Evolutionary conservation across 495 filamentous ascomycete genomes (phyloP).

Genomic region (Melanomma pulvis-pyrius): DNA sequence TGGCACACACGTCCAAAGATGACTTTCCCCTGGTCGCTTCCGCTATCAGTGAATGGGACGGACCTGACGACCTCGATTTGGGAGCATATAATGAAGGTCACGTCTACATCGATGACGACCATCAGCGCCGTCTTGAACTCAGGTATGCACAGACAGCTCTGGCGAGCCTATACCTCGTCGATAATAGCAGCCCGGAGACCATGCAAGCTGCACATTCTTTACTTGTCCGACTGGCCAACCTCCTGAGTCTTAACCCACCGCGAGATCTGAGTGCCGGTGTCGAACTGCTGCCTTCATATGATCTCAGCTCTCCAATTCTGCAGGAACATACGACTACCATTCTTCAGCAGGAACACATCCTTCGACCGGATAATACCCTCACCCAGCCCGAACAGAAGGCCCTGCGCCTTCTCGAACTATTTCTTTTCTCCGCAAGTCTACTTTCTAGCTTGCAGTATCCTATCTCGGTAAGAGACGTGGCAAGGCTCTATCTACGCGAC

Average conservation of each 20-base stretch:
- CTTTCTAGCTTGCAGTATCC: conserved; percentile 63
- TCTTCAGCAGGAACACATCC: conserved; percentile 59
- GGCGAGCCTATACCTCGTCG: conserved; percentile 70
- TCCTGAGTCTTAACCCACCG: conserved; percentile 62
- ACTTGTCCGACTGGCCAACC: conserved; percentile 58
- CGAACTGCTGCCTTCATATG: conserved; percentile 38
- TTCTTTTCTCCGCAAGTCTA: conserved; percentile 69
- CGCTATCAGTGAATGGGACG: conserved; percentile 75
- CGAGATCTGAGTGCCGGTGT: conserved; percentile 45
- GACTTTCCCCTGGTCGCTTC: conserved; percentile 53
- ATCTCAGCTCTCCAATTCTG: conserved; percentile 44
- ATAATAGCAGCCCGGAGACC: conserved; percentile 60
- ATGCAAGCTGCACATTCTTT: conserved; percentile 66
- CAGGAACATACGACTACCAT: conserved; percentile 50
- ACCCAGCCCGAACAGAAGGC: conserved; percentile 66
- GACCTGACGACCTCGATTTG: conserved; percentile 76
- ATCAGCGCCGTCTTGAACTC: conserved; percentile 56
- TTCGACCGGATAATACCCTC: conserved; percentile 64
- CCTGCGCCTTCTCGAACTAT: conserved; percentile 64
- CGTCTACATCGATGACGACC: conserved; percentile 55
- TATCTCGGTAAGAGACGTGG: conserved; percentile 61
- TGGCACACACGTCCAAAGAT: conserved; percentile 65
- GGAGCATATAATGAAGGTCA: conserved; percentile 64
- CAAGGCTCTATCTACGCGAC: conserved; percentile 60
- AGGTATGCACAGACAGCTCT: conserved; percentile 74